phyloP scores from a whole-genome alignment of 208 protist genomes.

The Angomonas ambiguus region DNA sequence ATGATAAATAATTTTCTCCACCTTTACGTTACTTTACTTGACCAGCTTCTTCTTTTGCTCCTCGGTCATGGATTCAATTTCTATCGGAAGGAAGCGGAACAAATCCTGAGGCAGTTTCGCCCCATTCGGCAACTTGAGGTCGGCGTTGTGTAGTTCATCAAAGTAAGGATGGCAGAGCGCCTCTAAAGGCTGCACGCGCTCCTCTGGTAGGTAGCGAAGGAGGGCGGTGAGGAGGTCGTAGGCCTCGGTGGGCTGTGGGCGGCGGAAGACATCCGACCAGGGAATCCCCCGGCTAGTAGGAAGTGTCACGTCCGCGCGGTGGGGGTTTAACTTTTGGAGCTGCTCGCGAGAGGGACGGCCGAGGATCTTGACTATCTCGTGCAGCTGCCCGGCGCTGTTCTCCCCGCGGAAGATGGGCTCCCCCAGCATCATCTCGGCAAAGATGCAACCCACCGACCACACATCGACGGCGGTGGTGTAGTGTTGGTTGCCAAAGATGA shows the following conservation, averaged over 20 bases:
- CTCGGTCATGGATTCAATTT: constrained; percentile 63
- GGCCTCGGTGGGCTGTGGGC: constrained; percentile 50
- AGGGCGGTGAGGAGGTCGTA: constrained; percentile 93
- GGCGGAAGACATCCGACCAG: constrained; percentile 66
- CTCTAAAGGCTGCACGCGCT: constrained; percentile 85
- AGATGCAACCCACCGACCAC: constrained; percentile 99
- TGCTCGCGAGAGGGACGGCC: constrained; percentile 89
- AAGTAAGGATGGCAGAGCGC: constrained; percentile 97
- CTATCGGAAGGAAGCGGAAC: constrained; percentile 58
- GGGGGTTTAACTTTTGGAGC: constrained; percentile 63
- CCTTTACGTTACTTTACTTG: neutral
- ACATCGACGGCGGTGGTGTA: constrained; percentile 99
- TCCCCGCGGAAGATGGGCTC: constrained; percentile 99
- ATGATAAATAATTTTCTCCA: constrained; percentile 5
- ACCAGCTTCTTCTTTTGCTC: constrained; percentile 53
- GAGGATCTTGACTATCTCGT: constrained; percentile 96
- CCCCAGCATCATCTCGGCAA: constrained; percentile 99
- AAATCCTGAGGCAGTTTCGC: constrained; percentile 58
- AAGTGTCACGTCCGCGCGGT: constrained; percentile 39
- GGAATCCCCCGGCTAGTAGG: constrained; percentile 42
- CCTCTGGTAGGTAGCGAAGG: constrained; percentile 92
- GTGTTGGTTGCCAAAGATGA: constrained; percentile 98
- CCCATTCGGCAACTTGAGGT: constrained; percentile 64
- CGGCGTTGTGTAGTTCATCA: constrained; percentile 93
- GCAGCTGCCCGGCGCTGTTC: constrained; percentile 98